Conservation (phyloP, 148 eudicot species). For the Rhododendron molle region DNA sequence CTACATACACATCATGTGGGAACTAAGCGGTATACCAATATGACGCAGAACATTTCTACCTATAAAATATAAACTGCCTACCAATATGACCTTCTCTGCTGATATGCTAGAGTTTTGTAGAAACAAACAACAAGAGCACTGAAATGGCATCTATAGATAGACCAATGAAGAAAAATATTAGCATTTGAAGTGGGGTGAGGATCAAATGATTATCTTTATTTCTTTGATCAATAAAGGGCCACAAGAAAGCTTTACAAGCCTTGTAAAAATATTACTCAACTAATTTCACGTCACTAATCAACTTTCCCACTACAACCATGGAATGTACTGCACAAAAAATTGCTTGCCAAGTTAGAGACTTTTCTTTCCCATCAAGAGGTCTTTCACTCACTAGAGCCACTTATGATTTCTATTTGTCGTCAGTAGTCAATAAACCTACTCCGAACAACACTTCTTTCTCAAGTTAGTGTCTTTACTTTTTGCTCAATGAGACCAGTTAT, state of each 20-base stretch:
- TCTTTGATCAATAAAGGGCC: background rate
- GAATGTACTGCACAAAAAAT: background rate
- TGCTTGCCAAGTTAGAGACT: too few species aligned
- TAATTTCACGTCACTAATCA: background rate
- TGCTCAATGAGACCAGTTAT: too few species aligned
- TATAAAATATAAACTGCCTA: constrained; percentile 55
- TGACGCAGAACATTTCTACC: constrained; percentile 31
- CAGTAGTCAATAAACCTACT: too few species aligned
- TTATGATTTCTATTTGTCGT: too few species aligned
- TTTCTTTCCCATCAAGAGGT: too few species aligned
- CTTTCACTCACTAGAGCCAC: too few species aligned
- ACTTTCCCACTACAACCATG: background rate
- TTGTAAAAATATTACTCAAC: background rate
- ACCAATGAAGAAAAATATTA: constrained; percentile 1
- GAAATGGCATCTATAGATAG: constrained; percentile 33
- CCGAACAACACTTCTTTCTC: too few species aligned
- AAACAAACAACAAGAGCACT: constrained; percentile 60
- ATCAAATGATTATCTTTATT: background rate
- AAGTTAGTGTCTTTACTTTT: too few species aligned
- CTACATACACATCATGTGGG: background rate
- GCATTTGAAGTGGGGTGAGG: background rate
- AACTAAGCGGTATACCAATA: background rate
- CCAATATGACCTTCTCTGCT: constrained; percentile 41
- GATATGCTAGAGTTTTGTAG: constrained; percentile 37
- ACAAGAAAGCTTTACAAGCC: background rate